Base-by-base conservation (phyloP, 1,284 basidiomycete species). In the Rhodotorula sp. region DNA sequence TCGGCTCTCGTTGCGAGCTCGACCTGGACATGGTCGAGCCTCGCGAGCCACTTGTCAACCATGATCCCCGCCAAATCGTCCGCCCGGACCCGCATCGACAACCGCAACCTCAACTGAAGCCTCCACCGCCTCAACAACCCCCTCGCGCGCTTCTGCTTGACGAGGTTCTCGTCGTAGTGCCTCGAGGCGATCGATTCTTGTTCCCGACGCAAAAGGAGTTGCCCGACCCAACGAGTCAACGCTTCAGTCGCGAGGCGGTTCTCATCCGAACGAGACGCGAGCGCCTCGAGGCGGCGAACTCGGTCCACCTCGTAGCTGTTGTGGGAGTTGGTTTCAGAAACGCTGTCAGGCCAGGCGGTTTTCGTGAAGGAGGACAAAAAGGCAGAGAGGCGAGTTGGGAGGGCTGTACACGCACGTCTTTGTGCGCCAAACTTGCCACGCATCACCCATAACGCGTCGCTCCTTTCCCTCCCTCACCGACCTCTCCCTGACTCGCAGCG, bases 1-100 rank as follows among this genome's bases (percentile, higher is more conserved):
- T 61, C 23, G 3, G 58, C 57, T 21, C 43, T 54, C 0, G 49
- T 48, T 3, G 23, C 34, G n/a, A 71, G 59, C 19, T 61, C 59
- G 54, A 62, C 21, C 48, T 43, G 21, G n/a, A 71, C 7, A 56
- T 59, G 66, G 5, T 68, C 66, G 54, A 59, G n/a, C 14, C 8
- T 18, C 47, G 52, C 55, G 49, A 58, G 48, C 70, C 70, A 71
- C 6, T 23, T 10, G 3, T 18, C 26, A 26, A 67, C 55, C 8
- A 49, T n/a, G 0, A 34, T 12, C n/a, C 23, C 26, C 38, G 48
- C 34, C 34, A 64, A 43, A 6, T 34, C 4, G 31, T 15, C 8
- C 45, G 65, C 10, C 34, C 47, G 47, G 5, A 58, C n/a, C 19
- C 47, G 65, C 19, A 38, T 19, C 16, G 59, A 62, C 21, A 61